Base-by-base conservation (phyloP, 1,284 basidiomycete species). In the Marasmius sp. region DNA sequence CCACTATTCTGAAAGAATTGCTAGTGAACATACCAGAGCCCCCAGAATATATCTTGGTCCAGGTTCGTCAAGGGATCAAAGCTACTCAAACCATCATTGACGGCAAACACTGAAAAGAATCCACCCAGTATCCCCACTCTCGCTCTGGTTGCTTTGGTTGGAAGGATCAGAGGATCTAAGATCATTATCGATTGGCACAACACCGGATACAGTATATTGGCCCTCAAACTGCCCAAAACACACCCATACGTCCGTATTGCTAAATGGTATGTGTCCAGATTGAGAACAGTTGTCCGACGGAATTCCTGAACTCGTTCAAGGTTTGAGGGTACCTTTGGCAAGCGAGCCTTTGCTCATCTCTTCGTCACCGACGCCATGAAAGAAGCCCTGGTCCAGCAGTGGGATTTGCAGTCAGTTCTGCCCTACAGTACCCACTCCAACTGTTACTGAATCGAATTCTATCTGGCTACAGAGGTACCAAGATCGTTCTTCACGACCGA, bases 181-280 rank as follows among this genome's bases (percentile, higher is more conserved):
- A 81, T 99, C 63, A 91, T 99, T 61, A 97, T 99, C 64, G 97
- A 99, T 77, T 99, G 97, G 97, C 97, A 99, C 74, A 99, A 99
- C 73, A 85, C 97, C 9, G 96, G 95, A 7, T 97, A 95, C 72
- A 98, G 91, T 61, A 95, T 99, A 57, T 84, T 99, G 38, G 92
- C 91, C 0, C 77, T 99, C 63, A 89, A 89, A 65, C 76, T 97
- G 8, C 93, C 94, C 0, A 63, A 79, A 0, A 72, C 75, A 0
- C 91, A 94, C 68, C 74, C 81, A 0, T 81, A 97, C 61, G 94
- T 97, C 34, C 82, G 75, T 59, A 69, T 97, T 12, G 90, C 93
- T 0, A 87, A 85, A 75, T 83, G 82, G 94, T 95, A 67, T 9
- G 73, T 49, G 18, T 6, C 27, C 20, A 57, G n/a, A 4, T 22